These are phyloP conservation scores for Discostella stelligera DNA, from an alignment of 352 stramenopile species.

Conservation along the genomic window DNA sequence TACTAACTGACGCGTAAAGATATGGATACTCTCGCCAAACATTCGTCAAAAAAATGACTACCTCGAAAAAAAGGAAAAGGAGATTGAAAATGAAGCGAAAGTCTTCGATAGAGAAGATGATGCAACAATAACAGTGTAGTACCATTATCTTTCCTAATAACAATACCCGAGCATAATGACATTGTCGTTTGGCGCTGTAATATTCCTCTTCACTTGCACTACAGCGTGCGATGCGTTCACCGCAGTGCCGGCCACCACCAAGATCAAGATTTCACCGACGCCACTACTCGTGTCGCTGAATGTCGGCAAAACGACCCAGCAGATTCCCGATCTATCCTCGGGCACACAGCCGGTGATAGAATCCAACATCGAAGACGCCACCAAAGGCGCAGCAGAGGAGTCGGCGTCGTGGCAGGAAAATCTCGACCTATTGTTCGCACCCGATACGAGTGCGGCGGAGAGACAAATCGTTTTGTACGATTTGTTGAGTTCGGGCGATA, in stretches of 20 bases:
- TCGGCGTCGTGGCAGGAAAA: slow-evolving; percentile 64
- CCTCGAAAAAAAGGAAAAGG: too few relatives aligned
- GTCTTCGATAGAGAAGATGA: neutral
- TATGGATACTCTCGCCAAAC: too few relatives aligned
- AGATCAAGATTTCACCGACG: slow-evolving; percentile 7
- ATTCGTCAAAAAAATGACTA: too few relatives aligned
- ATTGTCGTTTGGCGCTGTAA: neutral
- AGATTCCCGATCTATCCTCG: slow-evolving; percentile 37
- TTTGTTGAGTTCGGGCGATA: slow-evolving; percentile 62
- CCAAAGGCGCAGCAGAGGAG: neutral
- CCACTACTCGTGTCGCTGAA: neutral
- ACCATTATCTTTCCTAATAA: neutral
- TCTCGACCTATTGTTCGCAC: slow-evolving; percentile 67
- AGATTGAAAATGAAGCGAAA: too few relatives aligned
- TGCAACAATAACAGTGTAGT: neutral
- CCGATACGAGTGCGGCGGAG: slow-evolving; percentile 53
- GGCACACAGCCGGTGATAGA: slow-evolving; percentile 40
- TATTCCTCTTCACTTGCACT: slow-evolving; percentile 3
- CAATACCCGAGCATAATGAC: neutral
- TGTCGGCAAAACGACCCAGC: slow-evolving; percentile 13
- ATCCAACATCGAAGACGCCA: slow-evolving; percentile 28
- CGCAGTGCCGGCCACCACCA: neutral
- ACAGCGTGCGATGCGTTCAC: slow-evolving; percentile 17
- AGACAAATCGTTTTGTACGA: slow-evolving; percentile 73
- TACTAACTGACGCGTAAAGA: too few relatives aligned